Evolutionary conservation across 441 rosid species (phyloP), one percentile per base, ranked within the genome.

Genomic region (Croton laevigatus): DNA sequence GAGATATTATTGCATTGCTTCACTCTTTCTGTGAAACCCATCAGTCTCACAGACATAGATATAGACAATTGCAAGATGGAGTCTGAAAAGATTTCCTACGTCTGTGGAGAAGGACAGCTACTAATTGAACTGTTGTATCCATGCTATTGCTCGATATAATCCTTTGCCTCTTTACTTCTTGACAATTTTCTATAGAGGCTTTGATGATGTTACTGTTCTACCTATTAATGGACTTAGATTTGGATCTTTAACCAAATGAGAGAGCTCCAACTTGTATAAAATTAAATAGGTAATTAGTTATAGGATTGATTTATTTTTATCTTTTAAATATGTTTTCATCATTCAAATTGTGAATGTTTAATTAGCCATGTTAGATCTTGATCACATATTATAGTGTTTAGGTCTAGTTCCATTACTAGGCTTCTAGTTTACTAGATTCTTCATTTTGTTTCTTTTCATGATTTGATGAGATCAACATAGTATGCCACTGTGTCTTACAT

Each of bases 281-380:
- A 27, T 27, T 27, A 27, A 27, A 27, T 27, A 27, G 32, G 32
- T 27, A n/a, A 27, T 27, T 27, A 27, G 32, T 1, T 27, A 27
- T 27, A 27, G 32, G 1, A 27, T 27, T 27, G 32, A 8, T 12
- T 27, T 34, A 17, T 59, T 13, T 4, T 6, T 69, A n/a, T 19
- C 8, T 69, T 59, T 46, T 58, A 42, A 27, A 27, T 68, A 52
- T 57, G 40, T 55, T 46, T 45, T 1, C n/a, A 59, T 58, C 45
- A 59, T 48, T 46, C 8, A 8, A 23, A 57, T 34, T 27, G 23
- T 46, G 20, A 32, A 34, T 27, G 61, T 46, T 19, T 34, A 42
- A 27, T 27, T 12, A 59, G n/a, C 23, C 12, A 20, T 36, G 34
- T 67, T 19, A 22, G 20, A 20, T 37, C 36, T 11, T 22, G 51